phyloP scores from a whole-genome alignment of 2,329 filamentous ascomycete genomes.

The Sclerotinia glacialis region DNA sequence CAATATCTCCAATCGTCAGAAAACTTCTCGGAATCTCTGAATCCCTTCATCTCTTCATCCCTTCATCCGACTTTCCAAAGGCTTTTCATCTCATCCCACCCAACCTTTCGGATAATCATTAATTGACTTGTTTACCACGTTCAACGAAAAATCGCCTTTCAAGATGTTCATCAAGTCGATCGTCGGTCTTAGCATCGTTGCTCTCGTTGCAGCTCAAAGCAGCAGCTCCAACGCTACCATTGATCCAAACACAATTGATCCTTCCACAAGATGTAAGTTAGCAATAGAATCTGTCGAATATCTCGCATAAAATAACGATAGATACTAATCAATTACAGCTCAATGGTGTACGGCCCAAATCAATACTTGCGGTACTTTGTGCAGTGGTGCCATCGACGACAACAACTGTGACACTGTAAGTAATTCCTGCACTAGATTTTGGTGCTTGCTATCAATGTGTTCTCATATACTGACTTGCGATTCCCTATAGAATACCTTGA shows the following conservation, averaged over 20 bases:
- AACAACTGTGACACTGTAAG: constrained; percentile 59
- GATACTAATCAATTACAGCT: constrained; percentile 39
- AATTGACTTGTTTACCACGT: constrained; percentile 3
- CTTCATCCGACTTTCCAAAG: background rate
- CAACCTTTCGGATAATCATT: background rate
- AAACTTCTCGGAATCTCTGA: background rate
- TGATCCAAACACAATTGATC: constrained; percentile 28
- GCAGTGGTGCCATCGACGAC: constrained; percentile 47
- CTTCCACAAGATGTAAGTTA: constrained; percentile 31
- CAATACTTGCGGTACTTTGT: constrained; percentile 60
- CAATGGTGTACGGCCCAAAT: constrained; percentile 58
- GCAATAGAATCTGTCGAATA: background rate
- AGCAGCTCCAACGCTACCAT: constrained; percentile 32
- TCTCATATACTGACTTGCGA: background rate
- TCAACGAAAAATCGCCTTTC: background rate
- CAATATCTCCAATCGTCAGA: background rate
- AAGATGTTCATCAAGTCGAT: constrained; percentile 37
- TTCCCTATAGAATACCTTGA: constrained; percentile 46
- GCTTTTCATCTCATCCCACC: background rate
- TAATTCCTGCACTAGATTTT: constrained; percentile 14
- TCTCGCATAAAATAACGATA: background rate
- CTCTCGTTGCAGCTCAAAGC: constrained; percentile 28
- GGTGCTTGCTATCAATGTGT: constrained; percentile 14
- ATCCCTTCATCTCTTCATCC: background rate
- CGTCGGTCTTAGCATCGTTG: constrained; percentile 34